phyloP scores from a whole-genome alignment of 2,329 filamentous ascomycete genomes.

The Alternaria arborescens region DNA sequence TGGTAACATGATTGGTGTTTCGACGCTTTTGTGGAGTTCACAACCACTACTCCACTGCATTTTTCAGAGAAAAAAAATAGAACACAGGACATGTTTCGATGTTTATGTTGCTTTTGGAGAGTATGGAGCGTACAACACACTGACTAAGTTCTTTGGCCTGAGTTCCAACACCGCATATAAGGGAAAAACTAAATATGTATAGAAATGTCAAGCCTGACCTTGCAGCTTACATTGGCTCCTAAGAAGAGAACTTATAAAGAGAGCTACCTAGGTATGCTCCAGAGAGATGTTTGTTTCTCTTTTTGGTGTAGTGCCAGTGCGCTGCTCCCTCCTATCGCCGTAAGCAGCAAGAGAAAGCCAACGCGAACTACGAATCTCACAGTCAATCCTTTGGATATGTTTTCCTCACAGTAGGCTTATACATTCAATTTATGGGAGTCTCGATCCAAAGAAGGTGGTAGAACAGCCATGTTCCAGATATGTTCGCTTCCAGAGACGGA shows the following conservation, averaged over 20 bases:
- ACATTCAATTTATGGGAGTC: accelerated
- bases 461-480: not conserved
- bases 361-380: accelerated
- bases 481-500: not conserved
- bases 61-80: not conserved
- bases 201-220: accelerated
- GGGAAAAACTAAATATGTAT: too few relatives aligned
- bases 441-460: not conserved
- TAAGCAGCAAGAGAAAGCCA: not conserved
- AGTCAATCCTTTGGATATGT: not conserved
- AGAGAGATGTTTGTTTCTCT: too few relatives aligned
- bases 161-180: too few relatives aligned
- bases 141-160: too few relatives aligned
- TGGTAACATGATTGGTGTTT: not conserved
- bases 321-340: not conserved
- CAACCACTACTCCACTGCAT: not conserved
- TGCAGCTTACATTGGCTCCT: too few relatives aligned
- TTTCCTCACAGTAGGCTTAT: too few relatives aligned
- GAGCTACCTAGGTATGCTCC: accelerated
- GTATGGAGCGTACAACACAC: not conserved
- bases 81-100: not conserved
- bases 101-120: accelerated
- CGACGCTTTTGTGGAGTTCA: too few relatives aligned
- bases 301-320: too few relatives aligned
- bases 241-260: accelerated